Evolutionary conservation across 1,284 basidiomycete genomes (phyloP).

Genomic region (Cystobasidium sp.): DNA sequence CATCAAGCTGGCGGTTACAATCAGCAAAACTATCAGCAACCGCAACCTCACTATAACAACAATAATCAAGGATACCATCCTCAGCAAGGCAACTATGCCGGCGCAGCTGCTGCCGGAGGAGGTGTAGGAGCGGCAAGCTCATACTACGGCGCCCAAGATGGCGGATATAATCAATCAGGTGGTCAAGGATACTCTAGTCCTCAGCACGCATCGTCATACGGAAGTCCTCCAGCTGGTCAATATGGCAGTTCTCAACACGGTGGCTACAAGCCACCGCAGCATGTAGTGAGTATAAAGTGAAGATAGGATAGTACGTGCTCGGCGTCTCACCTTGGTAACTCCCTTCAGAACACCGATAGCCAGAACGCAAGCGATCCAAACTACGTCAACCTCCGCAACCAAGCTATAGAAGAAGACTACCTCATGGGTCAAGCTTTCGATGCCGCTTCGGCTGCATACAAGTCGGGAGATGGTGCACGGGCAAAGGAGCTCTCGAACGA

Average conservation of each 20-base stretch:
- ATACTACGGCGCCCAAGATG: constrained; percentile 16
- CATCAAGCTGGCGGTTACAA: too few relatives aligned
- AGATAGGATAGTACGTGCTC: too few relatives aligned
- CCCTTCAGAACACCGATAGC: constrained; percentile 25
- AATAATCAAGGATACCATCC: constrained; percentile 1
- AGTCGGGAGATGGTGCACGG: constrained; percentile 70
- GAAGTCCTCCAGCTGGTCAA: background rate
- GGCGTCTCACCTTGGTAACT: constrained; percentile 7
- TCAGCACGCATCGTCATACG: too few relatives aligned
- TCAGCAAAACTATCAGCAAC: too few relatives aligned
- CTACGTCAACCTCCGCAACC: constrained; percentile 70
- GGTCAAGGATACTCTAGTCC: too few relatives aligned
- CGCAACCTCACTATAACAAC: background rate
- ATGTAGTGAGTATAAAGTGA: too few relatives aligned
- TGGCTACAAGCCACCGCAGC: constrained; percentile 3
- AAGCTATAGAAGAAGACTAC: constrained; percentile 71
- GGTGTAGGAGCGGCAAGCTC: background rate
- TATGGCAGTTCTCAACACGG: constrained; percentile 9
- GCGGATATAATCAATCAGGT: background rate
- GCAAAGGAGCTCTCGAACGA: constrained; percentile 83
- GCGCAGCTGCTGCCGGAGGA: background rate
- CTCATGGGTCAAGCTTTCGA: constrained; percentile 71
- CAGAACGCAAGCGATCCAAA: constrained; percentile 56
- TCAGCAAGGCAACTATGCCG: background rate
- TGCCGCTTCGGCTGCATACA: constrained; percentile 58